These are phyloP conservation scores for Cryphonectria naterciae DNA, from an alignment of 2,329 filamentous ascomycete genomes.

Conservation along the genomic window DNA sequence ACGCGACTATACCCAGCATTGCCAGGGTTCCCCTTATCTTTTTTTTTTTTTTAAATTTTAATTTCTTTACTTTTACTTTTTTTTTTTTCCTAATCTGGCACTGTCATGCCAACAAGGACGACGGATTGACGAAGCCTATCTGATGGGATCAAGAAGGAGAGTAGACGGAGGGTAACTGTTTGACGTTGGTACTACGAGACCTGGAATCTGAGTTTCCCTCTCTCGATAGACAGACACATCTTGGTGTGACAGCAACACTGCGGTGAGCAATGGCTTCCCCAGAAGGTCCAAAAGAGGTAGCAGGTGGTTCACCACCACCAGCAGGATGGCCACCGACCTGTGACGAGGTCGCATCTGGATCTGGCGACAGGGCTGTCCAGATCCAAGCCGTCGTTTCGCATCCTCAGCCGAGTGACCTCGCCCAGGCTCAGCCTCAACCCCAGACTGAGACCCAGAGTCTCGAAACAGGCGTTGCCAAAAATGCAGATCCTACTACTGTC, in stretches of 20 bases:
- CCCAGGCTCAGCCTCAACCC: conserved; percentile 12
- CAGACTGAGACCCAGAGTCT: conserved; percentile 6
- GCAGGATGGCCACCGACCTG: conserved; percentile 5
- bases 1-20: not conserved
- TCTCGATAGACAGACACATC: not conserved
- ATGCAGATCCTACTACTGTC: not conserved
- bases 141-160: conserved; percentile 15
- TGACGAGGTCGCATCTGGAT: conserved; percentile 18
- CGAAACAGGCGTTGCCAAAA: not conserved
- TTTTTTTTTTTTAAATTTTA: not conserved
- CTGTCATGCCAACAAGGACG: not conserved
- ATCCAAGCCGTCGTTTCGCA: not conserved
- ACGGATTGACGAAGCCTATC: not conserved
- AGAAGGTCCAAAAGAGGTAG: not conserved
- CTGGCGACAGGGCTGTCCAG: conserved; percentile 16
- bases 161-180: conserved; percentile 10
- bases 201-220: not conserved
- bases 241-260: conserved; percentile 2
- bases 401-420: not conserved
- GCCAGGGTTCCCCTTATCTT: not conserved
- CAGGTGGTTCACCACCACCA: not conserved
- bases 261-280: conserved; percentile 23
- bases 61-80: not conserved
- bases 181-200: conserved; percentile 13
- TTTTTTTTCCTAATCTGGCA: not conserved